Conservation (phyloP, 176 grass and related monocot species). For the Cenchrus purpureus region DNA sequence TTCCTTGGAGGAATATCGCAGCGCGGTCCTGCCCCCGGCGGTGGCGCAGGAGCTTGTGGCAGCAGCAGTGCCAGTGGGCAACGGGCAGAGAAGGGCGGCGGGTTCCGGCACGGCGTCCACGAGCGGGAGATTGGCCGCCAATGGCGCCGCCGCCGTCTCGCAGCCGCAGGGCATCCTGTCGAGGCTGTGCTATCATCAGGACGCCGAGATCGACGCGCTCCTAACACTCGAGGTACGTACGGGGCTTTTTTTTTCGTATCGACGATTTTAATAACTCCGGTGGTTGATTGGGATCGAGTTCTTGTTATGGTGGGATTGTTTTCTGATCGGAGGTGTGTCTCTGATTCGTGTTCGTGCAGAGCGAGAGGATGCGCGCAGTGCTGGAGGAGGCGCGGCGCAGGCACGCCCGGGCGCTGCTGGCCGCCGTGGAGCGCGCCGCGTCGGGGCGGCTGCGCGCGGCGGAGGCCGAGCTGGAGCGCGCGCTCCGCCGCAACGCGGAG, state of each 20-base stretch:
- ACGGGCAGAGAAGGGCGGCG: not conserved
- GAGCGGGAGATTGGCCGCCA: conserved; percentile 21
- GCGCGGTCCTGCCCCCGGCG: not conserved
- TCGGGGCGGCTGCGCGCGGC: conserved; percentile 17
- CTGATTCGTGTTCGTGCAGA: conserved; percentile 10
- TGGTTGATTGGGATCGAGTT: not conserved
- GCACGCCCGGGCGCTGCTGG: conserved; percentile 31
- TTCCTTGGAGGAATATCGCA: not conserved
- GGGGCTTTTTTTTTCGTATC: not conserved
- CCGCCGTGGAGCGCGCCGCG: conserved; percentile 11
- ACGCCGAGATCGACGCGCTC: conserved; percentile 49
- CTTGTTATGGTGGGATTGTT: not conserved
- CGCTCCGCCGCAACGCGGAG: conserved; percentile 45
- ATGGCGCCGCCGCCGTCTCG: not conserved
- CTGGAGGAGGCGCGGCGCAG: conserved; percentile 44
- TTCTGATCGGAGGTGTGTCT: not conserved
- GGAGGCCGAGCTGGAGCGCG: conserved; percentile 46
- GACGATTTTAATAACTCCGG: not conserved
- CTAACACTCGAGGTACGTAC: conserved; percentile 49
- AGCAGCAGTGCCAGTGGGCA: not conserved
- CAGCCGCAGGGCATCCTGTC: conserved; percentile 17
- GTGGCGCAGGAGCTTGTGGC: not conserved
- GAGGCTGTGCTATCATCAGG: conserved; percentile 12
- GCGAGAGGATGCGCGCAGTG: conserved; percentile 40
- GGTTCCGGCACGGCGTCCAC: conserved; percentile 40